phyloP scores from a whole-genome alignment of 2,329 filamentous ascomycete species.

The Pseudonectria buxi region DNA sequence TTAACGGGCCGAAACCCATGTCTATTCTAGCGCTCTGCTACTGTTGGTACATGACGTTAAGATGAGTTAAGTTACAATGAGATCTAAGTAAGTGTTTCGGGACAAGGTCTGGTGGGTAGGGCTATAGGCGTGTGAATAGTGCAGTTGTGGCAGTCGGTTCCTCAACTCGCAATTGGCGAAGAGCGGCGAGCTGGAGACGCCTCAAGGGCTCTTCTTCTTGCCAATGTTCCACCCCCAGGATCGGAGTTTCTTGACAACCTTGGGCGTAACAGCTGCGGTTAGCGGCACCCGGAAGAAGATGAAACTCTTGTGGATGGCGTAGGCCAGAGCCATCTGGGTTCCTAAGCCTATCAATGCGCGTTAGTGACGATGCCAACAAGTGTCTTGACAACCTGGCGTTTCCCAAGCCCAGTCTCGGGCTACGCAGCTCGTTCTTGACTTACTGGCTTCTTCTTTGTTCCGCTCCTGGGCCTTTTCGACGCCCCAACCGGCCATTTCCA shows the following conservation, averaged over 20 bases:
- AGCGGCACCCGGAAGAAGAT: slow-evolving; percentile 94
- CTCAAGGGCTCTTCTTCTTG: slow-evolving; percentile 42
- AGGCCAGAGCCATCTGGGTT: slow-evolving; percentile 86
- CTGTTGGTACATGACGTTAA: too few species aligned
- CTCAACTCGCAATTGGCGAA: not conserved
- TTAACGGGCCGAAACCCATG: too few species aligned
- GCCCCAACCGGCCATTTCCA: slow-evolving; percentile 51
- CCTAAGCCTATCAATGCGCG: slow-evolving; percentile 44
- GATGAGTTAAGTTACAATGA: too few species aligned
- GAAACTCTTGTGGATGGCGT: slow-evolving; percentile 96
- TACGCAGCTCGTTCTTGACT: slow-evolving; percentile 32
- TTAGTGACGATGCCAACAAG: slow-evolving; percentile 13
- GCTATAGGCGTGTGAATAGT: not conserved
- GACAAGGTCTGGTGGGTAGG: too few species aligned
- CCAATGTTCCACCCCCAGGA: slow-evolving; percentile 95
- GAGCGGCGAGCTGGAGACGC: too few species aligned
- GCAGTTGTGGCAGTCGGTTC: not conserved
- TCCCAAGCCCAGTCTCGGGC: too few species aligned
- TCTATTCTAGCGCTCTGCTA: too few species aligned
- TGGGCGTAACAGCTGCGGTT: slow-evolving; percentile 83
- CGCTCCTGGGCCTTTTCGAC: slow-evolving; percentile 56
- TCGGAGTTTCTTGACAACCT: slow-evolving; percentile 82
- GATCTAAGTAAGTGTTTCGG: too few species aligned
- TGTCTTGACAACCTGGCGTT: too few species aligned
- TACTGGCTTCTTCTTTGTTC: slow-evolving; percentile 66